phyloP scores from a whole-genome alignment of 306 rosid species.

The Abrus pulchellus region DNA sequence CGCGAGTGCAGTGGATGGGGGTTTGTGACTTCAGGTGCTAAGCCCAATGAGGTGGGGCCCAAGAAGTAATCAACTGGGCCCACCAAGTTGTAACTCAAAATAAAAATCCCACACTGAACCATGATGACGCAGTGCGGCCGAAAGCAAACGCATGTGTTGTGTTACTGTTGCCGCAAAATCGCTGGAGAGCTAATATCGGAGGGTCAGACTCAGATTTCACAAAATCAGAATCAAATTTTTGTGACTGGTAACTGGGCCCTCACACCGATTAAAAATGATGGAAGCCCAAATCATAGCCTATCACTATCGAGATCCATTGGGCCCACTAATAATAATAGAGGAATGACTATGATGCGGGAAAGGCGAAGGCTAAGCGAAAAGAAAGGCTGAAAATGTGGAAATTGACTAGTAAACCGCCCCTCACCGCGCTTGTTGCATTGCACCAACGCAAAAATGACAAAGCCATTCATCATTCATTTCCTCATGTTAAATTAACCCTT shows the following conservation, averaged over 20 bases:
- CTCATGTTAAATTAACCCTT: conserved; percentile 31
- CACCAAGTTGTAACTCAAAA: conserved; percentile 7
- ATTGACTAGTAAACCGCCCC: conserved; percentile 37
- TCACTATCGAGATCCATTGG: conserved; percentile 9
- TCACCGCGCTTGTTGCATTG: conserved; percentile 38
- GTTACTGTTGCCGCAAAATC: conserved; percentile 45
- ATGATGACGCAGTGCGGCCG: conserved; percentile 43
- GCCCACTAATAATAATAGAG: conserved; percentile 43
- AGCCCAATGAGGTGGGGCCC: conserved; percentile 48
- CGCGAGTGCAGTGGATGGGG: conserved; percentile 13
- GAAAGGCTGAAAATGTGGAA: conserved; percentile 41
- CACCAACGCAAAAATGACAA: conserved; percentile 35
- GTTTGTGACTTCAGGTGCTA: conserved; percentile 36
- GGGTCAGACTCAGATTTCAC: conserved; percentile 41
- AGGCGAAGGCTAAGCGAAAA: background rate
- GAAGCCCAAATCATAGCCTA: conserved; percentile 42
- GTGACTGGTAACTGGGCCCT: conserved; percentile 23
- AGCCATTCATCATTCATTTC: background rate
- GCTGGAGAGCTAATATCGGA: conserved; percentile 23
- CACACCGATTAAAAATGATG: background rate
- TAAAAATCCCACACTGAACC: background rate
- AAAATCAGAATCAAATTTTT: conserved; percentile 42
- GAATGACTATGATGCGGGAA: conserved; percentile 11
- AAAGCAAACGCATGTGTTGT: conserved; percentile 42
- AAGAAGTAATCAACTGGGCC: background rate